Evolutionary conservation across 352 stramenopile species (phyloP), one percentile per base, ranked within the genome.

Genomic region (Vaucheria bursata): DNA sequence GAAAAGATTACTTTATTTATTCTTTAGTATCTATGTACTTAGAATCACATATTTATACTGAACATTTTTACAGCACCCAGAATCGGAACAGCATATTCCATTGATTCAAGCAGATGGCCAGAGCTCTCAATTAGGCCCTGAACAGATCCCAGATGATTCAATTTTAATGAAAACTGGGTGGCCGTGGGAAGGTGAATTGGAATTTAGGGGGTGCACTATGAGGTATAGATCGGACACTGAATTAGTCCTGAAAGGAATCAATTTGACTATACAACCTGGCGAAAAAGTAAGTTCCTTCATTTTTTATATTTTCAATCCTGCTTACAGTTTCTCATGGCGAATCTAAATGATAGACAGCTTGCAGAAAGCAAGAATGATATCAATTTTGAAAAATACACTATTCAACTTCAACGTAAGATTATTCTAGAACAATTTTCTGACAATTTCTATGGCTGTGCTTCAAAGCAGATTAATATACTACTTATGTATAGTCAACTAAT

Each of bases 161-260:
- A 53, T 80, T 18, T 65, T 81, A 64, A 52, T 81, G 12, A 76
- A 29, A 7, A 79, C 76, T 0, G 76, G 76, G n/a, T 82, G 77
- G 77, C 77, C 77, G 0, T 78, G 70, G 70, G 67, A 82, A 32
- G 77, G 77, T 29, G 71, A 34, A 18, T 75, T 82, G 6, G 77
- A 82, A 32, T 78, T 82, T 65, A 76, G 66, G 8, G 73, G 65
- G 2, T 71, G 79, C 1, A 82, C 68, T 29, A 78, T 82, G 70
- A 64, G 77, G 4, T 82, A 82, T 38, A 64, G 77, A 29, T 45
- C 68, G 29, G 77, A 82, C 7, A 78, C 70, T 5, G 77, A 82
- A 25, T 75, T 82, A 29, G 77, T 82, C 6, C 77, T 82, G 12
- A 82, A 82, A 68, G 77, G 70, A 37, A 72, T 82, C 45, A 73